Percentiles rank a stretch among this genome's conserved stretches.
Evolutionary conservation across 495 filamentous ascomycete genomes (phyloP).

Genomic region (Podospora australis): DNA sequence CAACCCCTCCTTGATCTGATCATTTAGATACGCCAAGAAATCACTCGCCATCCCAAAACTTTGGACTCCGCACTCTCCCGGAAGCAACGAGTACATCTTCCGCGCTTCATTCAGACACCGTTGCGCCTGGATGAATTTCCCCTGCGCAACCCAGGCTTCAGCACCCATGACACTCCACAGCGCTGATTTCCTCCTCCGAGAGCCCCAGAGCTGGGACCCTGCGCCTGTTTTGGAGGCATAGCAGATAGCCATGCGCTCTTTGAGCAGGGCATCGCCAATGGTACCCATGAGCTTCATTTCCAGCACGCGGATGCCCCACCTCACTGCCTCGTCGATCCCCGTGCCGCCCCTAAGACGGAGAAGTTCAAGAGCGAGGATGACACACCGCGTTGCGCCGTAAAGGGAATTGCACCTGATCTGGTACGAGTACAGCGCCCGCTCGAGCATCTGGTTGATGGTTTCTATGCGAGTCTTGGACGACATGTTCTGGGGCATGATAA

Average conservation of each 20-base stretch:
- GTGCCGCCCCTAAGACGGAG: constrained; percentile 69
- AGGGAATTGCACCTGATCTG: constrained; percentile 71
- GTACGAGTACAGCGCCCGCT: constrained; percentile 86
- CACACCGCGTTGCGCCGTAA: constrained; percentile 69
- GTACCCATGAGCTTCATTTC: constrained; percentile 69
- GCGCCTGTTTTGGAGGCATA: constrained; percentile 65
- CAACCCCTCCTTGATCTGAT: constrained; percentile 50
- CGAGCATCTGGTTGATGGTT: constrained; percentile 74
- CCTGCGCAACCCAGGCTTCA: constrained; percentile 70
- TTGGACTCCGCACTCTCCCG: constrained; percentile 48
- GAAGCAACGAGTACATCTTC: constrained; percentile 57
- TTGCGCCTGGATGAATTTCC: constrained; percentile 63
- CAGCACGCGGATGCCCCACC: constrained; percentile 73
- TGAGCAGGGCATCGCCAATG: constrained; percentile 70
- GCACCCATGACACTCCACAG: constrained; percentile 84
- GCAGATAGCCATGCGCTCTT: constrained; percentile 77
- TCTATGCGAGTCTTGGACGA: constrained; percentile 70
- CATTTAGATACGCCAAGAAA: constrained; percentile 58
- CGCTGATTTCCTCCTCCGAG: constrained; percentile 72
- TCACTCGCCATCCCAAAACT: constrained; percentile 52
- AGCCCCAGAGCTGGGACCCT: constrained; percentile 58
- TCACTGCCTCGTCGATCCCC: constrained; percentile 78
- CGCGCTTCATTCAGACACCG: constrained; percentile 64
- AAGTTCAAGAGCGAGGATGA: constrained; percentile 72
- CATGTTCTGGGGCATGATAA: constrained; percentile 65